Evolutionary conservation across 2,329 filamentous ascomycete species (phyloP).

Genomic region (Microsporum canis): DNA sequence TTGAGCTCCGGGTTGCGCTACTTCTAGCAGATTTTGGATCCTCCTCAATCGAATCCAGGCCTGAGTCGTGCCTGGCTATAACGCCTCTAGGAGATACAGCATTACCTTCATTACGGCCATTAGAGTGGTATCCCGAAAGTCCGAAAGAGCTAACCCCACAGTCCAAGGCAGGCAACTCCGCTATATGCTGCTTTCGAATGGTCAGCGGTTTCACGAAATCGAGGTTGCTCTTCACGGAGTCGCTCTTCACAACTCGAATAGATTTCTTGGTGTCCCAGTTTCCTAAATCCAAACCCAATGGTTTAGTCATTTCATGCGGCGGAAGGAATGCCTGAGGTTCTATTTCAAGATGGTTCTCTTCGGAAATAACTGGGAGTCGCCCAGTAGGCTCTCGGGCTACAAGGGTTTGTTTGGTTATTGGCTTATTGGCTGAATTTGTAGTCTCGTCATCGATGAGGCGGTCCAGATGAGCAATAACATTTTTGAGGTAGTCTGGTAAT

Average conservation of each 20-base stretch:
- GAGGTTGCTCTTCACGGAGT: constrained; percentile 37
- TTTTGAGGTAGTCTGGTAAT: constrained; percentile 43
- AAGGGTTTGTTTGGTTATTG: constrained; percentile 6
- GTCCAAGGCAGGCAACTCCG: neutral
- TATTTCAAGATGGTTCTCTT: constrained; percentile 7
- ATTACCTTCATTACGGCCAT: neutral
- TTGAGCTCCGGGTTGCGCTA: constrained; percentile 14
- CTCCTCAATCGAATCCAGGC: constrained; percentile 36
- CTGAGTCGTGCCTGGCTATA: constrained; percentile 10
- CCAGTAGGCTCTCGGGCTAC: constrained; percentile 3
- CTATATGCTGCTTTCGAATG: constrained; percentile 39
- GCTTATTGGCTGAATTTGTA: constrained; percentile 38
- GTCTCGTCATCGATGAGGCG: constrained; percentile 41
- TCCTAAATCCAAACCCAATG: neutral
- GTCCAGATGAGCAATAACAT: constrained; percentile 51
- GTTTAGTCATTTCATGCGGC: neutral
- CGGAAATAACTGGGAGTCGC: constrained; percentile 12
- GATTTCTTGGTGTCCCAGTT: constrained; percentile 32
- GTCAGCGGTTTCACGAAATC: constrained; percentile 43
- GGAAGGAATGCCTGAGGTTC: neutral
- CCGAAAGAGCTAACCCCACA: neutral
- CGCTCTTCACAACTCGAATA: constrained; percentile 42
- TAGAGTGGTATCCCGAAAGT: neutral
- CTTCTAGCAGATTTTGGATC: constrained; percentile 26
- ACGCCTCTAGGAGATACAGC: neutral